Percentiles rank a stretch among this genome's conserved stretches.
These are phyloP conservation scores for Akanthomyces dipterigenus DNA, from an alignment of 2,329 filamentous ascomycete species.

Conservation along the genomic window DNA sequence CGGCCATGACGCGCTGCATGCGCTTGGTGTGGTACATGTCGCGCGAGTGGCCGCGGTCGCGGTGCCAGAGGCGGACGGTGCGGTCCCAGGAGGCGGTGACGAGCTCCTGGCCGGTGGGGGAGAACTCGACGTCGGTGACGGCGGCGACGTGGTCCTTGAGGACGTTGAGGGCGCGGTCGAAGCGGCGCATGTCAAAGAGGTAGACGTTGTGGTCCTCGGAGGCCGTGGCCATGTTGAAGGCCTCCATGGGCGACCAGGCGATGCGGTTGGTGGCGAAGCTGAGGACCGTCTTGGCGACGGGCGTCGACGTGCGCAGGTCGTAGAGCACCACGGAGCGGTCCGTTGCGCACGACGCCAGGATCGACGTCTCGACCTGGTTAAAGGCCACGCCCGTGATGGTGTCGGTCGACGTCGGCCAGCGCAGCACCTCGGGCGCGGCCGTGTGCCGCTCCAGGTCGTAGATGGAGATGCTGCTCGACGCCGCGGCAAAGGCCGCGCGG, in stretches of 20 bases:
- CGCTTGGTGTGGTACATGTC: conserved; percentile 97
- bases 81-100: conserved; percentile 82
- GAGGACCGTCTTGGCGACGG: conserved; percentile 73
- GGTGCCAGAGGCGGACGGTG: conserved; percentile 79
- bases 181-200: conserved; percentile 90
- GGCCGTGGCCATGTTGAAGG: conserved; percentile 88
- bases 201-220: conserved; percentile 88
- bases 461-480: conserved; percentile 72
- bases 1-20: conserved; percentile 90
- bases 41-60: conserved; percentile 72
- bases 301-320: conserved; percentile 79
- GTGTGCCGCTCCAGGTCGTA: conserved; percentile 82
- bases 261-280: conserved; percentile 78
- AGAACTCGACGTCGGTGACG: conserved; percentile 95
- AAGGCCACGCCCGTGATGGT: conserved; percentile 85
- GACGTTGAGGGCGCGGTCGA: conserved; percentile 81
- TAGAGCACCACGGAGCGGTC: conserved; percentile 87
- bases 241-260: conserved; percentile 94
- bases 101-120: conserved; percentile 87
- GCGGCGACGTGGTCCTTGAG: conserved; percentile 83
- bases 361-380: conserved; percentile 89
- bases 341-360: conserved; percentile 76
- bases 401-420: conserved; percentile 83
- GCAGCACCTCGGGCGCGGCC: conserved; percentile 71
- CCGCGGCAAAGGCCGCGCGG: conserved; percentile 70